These are phyloP conservation scores for Trichoderma pleuroti DNA, from an alignment of 2,329 filamentous ascomycete species.

Conservation along the genomic window DNA sequence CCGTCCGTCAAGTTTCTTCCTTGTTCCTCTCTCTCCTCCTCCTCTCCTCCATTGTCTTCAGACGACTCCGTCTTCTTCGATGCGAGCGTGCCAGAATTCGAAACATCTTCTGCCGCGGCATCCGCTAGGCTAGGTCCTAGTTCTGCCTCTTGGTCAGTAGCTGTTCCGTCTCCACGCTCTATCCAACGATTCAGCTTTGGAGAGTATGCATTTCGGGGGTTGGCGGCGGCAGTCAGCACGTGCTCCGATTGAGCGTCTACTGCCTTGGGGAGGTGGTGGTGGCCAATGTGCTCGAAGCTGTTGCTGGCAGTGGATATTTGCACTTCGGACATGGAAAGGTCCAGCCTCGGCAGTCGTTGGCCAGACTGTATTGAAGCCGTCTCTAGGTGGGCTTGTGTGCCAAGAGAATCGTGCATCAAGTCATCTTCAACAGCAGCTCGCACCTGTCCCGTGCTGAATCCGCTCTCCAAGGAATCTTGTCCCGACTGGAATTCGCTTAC, in stretches of 20 bases:
- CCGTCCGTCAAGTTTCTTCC: neutral
- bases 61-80: constrained; percentile 10
- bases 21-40: neutral
- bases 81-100: neutral
- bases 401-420: constrained; percentile 20
- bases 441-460: constrained; percentile 31
- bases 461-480: constrained; percentile 23
- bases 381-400: constrained; percentile 21
- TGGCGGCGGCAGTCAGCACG: neutral
- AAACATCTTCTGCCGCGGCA: constrained; percentile 3
- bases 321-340: constrained; percentile 24
- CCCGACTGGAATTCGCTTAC: constrained; percentile 17
- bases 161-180: constrained; percentile 1
- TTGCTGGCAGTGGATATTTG: constrained; percentile 26
- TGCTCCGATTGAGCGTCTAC: neutral
- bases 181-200: neutral
- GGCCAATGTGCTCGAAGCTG: constrained; percentile 20
- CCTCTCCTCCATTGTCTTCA: neutral
- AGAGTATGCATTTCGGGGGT: neutral
- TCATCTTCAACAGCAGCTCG: constrained; percentile 27
- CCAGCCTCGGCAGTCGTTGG: constrained; percentile 26
- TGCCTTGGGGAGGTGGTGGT: constrained; percentile 5
- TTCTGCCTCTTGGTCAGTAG: constrained; percentile 23
- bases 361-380: constrained; percentile 31
- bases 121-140: constrained; percentile 17